Base-by-base conservation (phyloP, 169 alveolate species). In the Plasmodium vinckei region DNA sequence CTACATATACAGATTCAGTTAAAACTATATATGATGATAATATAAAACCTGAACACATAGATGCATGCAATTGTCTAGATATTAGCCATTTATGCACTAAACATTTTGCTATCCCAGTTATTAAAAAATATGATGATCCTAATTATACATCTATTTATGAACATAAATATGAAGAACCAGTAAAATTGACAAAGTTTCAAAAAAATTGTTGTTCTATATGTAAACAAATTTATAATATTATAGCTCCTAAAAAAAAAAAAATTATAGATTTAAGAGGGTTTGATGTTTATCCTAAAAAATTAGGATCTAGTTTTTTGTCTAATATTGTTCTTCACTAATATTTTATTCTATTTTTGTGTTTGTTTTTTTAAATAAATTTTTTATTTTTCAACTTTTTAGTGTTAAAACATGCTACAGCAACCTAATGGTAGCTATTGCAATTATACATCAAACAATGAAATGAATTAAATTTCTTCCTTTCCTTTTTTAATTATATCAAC, bases 91-190 rank as follows among this genome's bases (percentile, higher is more conserved):
- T 64, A 9, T 79, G 89, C 6, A 79, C 12, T n/a, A 27, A 17
- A 9, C 33, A 64, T 25, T 79, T 65, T 67, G 89, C 89, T 49
- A 47, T 79, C 0, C 89, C 89, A 4, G 89, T 79, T 0, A 3
- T 64, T 5, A 46, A 46, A 9, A 67, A 39, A 17, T 3, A 42
- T 15, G 9, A 9, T 51, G 59, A 51, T 15, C 59, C 59, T 7
- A 13, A 13, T 2, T 12, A 13, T 19, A 42, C 51, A 13, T 9
- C 63, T 9, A 15, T 79, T 79, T 53, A 64, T 54, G 13, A 65
- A 21, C 17, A 44, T 5, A 53, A 33, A 10, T 51, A 79, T 39
- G 89, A 79, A 23, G 71, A 64, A 54, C 79, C 89, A 4, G 60
- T 64, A 9, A 51, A 60, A 44, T 12, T 75, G 12, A 49, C 88